Conservation (phyloP, 371 early-diverging fungal genomes). For the Fennellomyces sp. region DNA sequence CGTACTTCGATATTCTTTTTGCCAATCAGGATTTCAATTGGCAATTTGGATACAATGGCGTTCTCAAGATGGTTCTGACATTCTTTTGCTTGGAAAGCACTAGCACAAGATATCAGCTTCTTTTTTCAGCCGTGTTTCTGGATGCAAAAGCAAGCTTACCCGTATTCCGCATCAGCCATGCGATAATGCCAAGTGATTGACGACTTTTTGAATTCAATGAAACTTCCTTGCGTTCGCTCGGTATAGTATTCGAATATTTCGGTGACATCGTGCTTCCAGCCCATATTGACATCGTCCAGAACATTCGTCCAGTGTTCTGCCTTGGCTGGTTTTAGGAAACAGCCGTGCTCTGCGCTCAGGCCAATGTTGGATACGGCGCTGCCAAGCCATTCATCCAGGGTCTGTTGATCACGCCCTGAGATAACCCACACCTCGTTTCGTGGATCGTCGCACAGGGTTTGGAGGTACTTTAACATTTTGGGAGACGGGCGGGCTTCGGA, state of each 20-base stretch:
- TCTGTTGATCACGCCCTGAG: conserved; percentile 87
- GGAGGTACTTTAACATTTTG: conserved; percentile 63
- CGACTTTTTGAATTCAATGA: conserved; percentile 84
- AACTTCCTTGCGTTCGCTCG: conserved; percentile 87
- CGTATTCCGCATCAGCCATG: conserved; percentile 63
- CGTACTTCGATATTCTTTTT: conserved; percentile 97
- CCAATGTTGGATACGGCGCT: conserved; percentile 63
- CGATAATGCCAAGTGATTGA: conserved; percentile 94
- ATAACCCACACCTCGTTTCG: conserved; percentile 89
- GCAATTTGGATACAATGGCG: conserved; percentile 80
- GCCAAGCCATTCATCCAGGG: conserved; percentile 88
- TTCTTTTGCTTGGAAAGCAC: conserved; percentile 85
- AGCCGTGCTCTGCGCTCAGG: conserved; percentile 94
- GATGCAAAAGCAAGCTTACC: conserved; percentile 14
- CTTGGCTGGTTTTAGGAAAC: conserved; percentile 84
- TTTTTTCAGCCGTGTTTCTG: not conserved
- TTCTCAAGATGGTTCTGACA: conserved; percentile 89
- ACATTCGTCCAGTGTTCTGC: conserved; percentile 79
- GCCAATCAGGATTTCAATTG: conserved; percentile 92
- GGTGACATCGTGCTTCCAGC: conserved; percentile 89
- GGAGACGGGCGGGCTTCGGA: conserved; percentile 71
- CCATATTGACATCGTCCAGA: conserved; percentile 82
- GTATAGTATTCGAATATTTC: conserved; percentile 90
- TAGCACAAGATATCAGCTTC: not conserved
- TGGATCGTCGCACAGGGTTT: conserved; percentile 67